Conservation (phyloP, 1,284 basidiomycete genomes). For the Papiliotrema nemorosa region DNA sequence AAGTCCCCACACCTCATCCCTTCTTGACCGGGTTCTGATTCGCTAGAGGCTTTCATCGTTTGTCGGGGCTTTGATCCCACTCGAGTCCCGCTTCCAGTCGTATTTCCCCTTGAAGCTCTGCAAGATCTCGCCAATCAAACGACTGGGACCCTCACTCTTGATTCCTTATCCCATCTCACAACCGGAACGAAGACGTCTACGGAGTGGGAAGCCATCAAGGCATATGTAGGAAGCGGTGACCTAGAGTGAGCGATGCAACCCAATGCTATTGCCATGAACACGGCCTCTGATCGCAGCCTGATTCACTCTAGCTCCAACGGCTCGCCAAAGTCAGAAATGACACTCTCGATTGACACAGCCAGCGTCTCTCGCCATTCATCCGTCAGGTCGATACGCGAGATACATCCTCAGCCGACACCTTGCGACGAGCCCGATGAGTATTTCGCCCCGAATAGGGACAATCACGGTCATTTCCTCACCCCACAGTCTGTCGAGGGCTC, state of each 20-base stretch:
- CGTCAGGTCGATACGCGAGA: not conserved
- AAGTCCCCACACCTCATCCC: conserved; percentile 8
- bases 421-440: conserved; percentile 6
- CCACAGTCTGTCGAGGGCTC: too few relatives aligned
- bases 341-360: not conserved
- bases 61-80: conserved; percentile 52
- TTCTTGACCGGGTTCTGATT: conserved; percentile 4
- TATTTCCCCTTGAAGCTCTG: conserved; percentile 26
- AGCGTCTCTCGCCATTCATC: not conserved
- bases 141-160: conserved; percentile 39
- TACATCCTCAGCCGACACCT: conserved; percentile 8
- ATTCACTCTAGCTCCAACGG: not conserved
- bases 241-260: conserved; percentile 21
- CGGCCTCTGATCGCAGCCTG: not conserved
- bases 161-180: conserved; percentile 29
- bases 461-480: not conserved
- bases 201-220: conserved; percentile 38
- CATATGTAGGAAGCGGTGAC: conserved; percentile 41
- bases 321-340: not conserved
- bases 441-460: not conserved
- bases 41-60: conserved; percentile 56
- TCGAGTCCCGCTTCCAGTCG: conserved; percentile 34
- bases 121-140: conserved; percentile 26
- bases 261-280: too few relatives aligned
- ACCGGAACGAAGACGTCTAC: conserved; percentile 4